Evolutionary conservation across 2,329 filamentous ascomycete species (phyloP), one percentile per base, ranked within the genome.

Genomic region (Tothia fuscella): DNA sequence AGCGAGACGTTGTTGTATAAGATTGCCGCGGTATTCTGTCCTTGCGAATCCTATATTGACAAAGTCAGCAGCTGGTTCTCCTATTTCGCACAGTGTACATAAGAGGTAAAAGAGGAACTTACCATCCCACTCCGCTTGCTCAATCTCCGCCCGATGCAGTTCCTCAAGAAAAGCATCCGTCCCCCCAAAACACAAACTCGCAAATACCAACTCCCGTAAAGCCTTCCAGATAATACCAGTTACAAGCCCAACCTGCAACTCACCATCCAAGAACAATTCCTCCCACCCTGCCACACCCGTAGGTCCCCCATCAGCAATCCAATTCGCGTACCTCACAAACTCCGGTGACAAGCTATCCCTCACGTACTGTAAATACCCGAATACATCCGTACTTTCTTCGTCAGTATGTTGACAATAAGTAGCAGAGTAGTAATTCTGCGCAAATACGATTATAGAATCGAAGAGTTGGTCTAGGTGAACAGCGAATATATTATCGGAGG

Each of bases 191-290:
- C 25, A 17, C 25, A 40, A 21, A 24, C 22, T 30, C 6, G 19
- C 37, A 12, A 40, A 40, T 5, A 40, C 26, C 10, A 13, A 19
- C 37, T 3, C 14, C 3, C 20, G 9, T 3, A 40, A 20, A 14
- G 25, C 28, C 37, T 17, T 31, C 37, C 37, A 40, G 19, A 40
- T 4, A n/a, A 40, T 31, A 5, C 37, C 37, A 40, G n/a, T n/a
- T 5, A 40, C 26, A 40, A 40, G n/a, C 25, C 25, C 37, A 2
- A 20, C 5, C 19, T 28, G 25, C 25, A 40, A 24, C 17, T 40
- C 37, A 13, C 20, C 25, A 22, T 40, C 37, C 9, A 40, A 28
- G n/a, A 40, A 31, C 7, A 31, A 20, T 19, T 40, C n/a, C 17
- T 40, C 16, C 37, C 37, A 40, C 13, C 22, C 25, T 5, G n/a